Evolutionary conservation across 257 asterid species (phyloP).

Genomic region (Jacaranda mimosifolia): DNA sequence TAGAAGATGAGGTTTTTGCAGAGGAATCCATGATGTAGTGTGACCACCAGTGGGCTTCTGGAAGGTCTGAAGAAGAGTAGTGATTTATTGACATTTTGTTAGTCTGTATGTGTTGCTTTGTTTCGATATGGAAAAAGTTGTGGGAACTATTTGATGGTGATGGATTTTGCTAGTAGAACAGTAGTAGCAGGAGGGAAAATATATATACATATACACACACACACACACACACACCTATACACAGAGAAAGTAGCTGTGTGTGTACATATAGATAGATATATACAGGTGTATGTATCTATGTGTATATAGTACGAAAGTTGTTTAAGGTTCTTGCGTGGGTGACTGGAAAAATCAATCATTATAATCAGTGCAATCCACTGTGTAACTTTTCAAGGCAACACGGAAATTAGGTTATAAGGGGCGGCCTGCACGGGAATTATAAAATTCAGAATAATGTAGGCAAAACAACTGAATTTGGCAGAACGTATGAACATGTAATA

Average conservation of each 20-base stretch:
- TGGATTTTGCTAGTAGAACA: background rate
- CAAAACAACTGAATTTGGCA: conserved; percentile 37
- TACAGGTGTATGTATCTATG: background rate
- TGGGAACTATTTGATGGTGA: conserved; percentile 21
- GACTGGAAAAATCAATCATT: conserved; percentile 66
- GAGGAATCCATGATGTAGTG: conserved; percentile 48
- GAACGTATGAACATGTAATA: conserved; percentile 15
- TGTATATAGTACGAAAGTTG: conserved; percentile 24
- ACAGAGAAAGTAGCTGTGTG: conserved; percentile 9
- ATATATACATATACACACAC: background rate
- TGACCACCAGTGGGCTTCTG: conserved; percentile 65
- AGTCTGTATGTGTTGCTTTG: conserved; percentile 27
- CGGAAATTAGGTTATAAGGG: conserved; percentile 46
- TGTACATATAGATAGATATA: background rate
- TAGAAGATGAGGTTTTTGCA: conserved; percentile 43
- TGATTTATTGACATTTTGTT: conserved; percentile 72
- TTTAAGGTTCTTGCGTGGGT: conserved; percentile 75
- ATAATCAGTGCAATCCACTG: conserved; percentile 64
- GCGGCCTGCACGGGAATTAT: conserved; percentile 36
- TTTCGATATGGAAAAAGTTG: conserved; percentile 37
- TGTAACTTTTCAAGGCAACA: conserved; percentile 49
- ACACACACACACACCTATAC: background rate
- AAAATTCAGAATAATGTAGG: conserved; percentile 14
- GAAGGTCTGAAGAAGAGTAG: conserved; percentile 54
- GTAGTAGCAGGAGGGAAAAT: background rate